Evolutionary conservation across 2,329 filamentous ascomycete genomes (phyloP).

Genomic region (Diaporthe capsici): DNA sequence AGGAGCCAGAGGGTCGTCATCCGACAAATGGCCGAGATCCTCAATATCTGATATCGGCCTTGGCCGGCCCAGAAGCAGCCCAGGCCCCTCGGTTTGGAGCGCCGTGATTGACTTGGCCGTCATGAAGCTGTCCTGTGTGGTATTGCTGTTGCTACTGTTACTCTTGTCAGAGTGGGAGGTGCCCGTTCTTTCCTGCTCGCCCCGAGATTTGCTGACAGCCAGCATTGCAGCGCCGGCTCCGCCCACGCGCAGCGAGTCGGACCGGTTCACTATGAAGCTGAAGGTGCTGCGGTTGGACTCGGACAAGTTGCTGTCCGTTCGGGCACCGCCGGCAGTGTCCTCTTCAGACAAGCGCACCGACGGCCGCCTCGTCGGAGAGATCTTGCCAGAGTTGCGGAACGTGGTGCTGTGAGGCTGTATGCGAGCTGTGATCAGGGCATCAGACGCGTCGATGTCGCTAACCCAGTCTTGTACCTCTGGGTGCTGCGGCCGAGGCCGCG

Average conservation of each 20-base stretch:
- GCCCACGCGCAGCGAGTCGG: slow-evolving; percentile 54
- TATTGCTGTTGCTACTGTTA: slow-evolving; percentile 54
- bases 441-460: slow-evolving; percentile 67
- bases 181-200: slow-evolving; percentile 43
- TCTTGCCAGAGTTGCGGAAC: slow-evolving; percentile 48
- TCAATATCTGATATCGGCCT: slow-evolving; percentile 35
- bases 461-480: slow-evolving; percentile 72
- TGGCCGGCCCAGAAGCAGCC: slow-evolving; percentile 56
- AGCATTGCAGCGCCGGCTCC: slow-evolving; percentile 36
- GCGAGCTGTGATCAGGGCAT: slow-evolving; percentile 63
- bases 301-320: slow-evolving; percentile 70
- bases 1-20: slow-evolving; percentile 53
- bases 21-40: slow-evolving; percentile 43
- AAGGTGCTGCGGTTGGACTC: slow-evolving; percentile 65
- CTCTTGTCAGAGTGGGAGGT: slow-evolving; percentile 51
- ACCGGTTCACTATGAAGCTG: slow-evolving; percentile 52
- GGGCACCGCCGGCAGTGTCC: slow-evolving; percentile 42
- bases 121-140: slow-evolving; percentile 57
- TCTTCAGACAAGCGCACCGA: slow-evolving; percentile 48
- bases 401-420: slow-evolving; percentile 53
- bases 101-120: slow-evolving; percentile 67
- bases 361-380: slow-evolving; percentile 56
- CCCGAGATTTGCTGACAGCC: slow-evolving; percentile 34
- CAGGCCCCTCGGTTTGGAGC: slow-evolving; percentile 67
- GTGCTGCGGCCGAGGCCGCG: slow-evolving; percentile 52